Conservation (phyloP, 768 basidiomycete species). For the Daedaleopsis sinensis region DNA sequence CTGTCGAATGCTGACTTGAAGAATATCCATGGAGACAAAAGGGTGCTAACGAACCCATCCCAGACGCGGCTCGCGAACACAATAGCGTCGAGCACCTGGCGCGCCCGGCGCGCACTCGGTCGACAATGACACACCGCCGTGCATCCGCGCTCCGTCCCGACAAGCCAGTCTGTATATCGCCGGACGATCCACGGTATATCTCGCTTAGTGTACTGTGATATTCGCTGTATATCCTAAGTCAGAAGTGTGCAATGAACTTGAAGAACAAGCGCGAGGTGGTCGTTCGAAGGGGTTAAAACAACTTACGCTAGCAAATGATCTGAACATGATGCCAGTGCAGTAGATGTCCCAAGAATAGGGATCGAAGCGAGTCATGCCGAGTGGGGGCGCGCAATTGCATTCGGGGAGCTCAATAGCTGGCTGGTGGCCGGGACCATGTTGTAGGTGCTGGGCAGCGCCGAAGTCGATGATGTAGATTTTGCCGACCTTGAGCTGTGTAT, state of each 20-base stretch:
- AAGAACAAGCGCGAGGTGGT: no score
- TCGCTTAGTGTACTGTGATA: neutral
- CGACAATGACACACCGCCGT: neutral
- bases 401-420: neutral
- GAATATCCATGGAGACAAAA: no score
- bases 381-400: neutral
- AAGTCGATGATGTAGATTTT: conserved; percentile 14
- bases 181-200: neutral
- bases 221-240: neutral
- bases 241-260: no score
- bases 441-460: conserved; percentile 1
- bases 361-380: conserved; percentile 6
- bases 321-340: neutral
- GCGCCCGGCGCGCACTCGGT: neutral
- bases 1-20: no score
- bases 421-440: neutral
- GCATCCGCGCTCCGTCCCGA: neutral
- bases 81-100: neutral
- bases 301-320: neutral
- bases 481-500: neutral
- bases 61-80: neutral
- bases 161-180: neutral
- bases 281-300: no score
- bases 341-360: conserved; percentile 16
- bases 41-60: neutral